These are phyloP conservation scores for Cerrena zonata DNA, from an alignment of 1,284 basidiomycete species.

Conservation along the genomic window DNA sequence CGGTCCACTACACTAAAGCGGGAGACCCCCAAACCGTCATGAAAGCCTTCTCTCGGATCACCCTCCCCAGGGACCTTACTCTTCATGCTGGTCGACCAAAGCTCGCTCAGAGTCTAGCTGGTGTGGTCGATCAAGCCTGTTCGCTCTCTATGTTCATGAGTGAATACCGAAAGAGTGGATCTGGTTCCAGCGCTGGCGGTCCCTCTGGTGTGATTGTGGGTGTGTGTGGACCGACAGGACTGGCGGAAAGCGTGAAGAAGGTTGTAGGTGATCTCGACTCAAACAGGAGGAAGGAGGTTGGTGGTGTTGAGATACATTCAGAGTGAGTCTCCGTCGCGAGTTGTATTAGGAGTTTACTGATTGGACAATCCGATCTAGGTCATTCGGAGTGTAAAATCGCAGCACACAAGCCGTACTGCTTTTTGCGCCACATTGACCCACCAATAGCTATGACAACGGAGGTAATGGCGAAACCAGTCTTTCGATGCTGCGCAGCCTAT, in stretches of 20 bases:
- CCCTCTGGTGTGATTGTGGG: slow-evolving; percentile 48
- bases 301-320: slow-evolving; percentile 2
- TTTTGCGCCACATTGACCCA: too few relatives aligned
- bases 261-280: not conserved
- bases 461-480: too few relatives aligned
- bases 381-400: too few relatives aligned
- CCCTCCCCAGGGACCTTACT: slow-evolving; percentile 30
- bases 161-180: slow-evolving; percentile 4
- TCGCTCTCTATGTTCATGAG: slow-evolving; percentile 6
- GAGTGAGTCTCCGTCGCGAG: too few relatives aligned
- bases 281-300: not conserved
- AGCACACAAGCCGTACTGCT: too few relatives aligned
- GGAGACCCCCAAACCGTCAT: not conserved
- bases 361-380: too few relatives aligned
- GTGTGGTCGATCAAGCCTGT: slow-evolving; percentile 41
- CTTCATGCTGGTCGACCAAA: slow-evolving; percentile 47
- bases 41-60: slow-evolving; percentile 21
- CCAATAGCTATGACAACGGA: too few relatives aligned
- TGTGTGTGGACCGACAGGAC: slow-evolving; percentile 53
- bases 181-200: slow-evolving; percentile 2
- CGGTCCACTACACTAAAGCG: slow-evolving; percentile 58
- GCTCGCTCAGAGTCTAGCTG: slow-evolving; percentile 39
- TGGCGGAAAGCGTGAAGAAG: not conserved
- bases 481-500: too few relatives aligned
- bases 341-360: too few relatives aligned